A percentile compares a stretch with the other conserved stretches of the same genome.
Evolutionary conservation across 2,329 filamentous ascomycete genomes (phyloP).

Genomic region (Cladosporium halotolerans): DNA sequence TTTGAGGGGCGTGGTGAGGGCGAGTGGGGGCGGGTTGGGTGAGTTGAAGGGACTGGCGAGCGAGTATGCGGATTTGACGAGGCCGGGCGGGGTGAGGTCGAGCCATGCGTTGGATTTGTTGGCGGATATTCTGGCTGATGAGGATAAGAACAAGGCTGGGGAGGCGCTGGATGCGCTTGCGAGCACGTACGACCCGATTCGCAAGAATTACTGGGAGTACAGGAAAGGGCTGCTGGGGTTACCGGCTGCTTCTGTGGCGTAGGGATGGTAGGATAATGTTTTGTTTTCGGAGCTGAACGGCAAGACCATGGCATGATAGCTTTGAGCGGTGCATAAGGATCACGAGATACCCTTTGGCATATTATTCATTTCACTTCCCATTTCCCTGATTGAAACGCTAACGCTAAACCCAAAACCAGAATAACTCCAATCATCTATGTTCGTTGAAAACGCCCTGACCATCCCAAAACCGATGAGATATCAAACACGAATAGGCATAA

Average conservation of each 20-base stretch:
- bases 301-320: not conserved
- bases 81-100: conserved; percentile 49
- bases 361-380: not conserved
- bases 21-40: conserved; percentile 49
- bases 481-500: conserved; percentile 5
- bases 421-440: not conserved
- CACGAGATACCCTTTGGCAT: conserved; percentile 6
- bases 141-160: conserved; percentile 54
- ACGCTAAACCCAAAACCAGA: not conserved
- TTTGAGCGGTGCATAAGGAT: conserved; percentile 2
- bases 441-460: not conserved
- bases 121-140: conserved; percentile 57
- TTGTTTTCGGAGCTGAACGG: not conserved
- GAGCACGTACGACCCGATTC: conserved; percentile 83
- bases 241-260: not conserved
- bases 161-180: conserved; percentile 67
- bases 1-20: conserved; percentile 66
- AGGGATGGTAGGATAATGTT: not conserved
- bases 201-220: conserved; percentile 90
- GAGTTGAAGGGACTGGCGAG: conserved; percentile 49
- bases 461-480: not conserved
- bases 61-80: conserved; percentile 47
- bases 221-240: conserved; percentile 46
- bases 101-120: conserved; percentile 64
- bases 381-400: not conserved